A percentile compares a stretch with the other conserved stretches of the same genome.
Conservation (phyloP, 2,329 filamentous ascomycete genomes). For the Pseudogymnoascus sp. region DNA sequence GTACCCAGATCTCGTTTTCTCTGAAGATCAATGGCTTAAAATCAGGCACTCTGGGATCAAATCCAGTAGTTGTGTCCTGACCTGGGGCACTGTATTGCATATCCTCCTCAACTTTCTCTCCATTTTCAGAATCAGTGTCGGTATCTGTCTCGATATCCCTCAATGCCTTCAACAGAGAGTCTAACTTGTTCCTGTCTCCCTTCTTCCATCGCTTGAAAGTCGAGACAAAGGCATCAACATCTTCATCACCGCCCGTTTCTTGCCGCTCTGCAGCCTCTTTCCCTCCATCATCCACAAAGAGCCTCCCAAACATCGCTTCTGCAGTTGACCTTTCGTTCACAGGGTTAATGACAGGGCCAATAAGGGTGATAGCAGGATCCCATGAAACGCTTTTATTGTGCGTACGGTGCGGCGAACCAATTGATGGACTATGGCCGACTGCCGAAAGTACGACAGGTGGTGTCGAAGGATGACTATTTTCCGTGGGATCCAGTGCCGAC, state of each 20-base stretch:
- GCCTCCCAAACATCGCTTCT: not conserved
- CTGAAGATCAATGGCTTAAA: not conserved
- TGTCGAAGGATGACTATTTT: not conserved
- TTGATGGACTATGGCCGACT: not conserved
- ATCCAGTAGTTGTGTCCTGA: not conserved
- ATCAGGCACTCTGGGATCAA: not conserved
- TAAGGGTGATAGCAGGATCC: not conserved
- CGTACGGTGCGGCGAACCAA: not conserved
- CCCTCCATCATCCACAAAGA: not conserved
- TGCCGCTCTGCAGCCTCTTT: not conserved
- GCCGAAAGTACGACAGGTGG: not conserved
- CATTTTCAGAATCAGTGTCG: not conserved
- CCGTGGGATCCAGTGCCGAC: not conserved
- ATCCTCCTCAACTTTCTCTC: not conserved
- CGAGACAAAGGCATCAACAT: not conserved
- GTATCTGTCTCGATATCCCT: not conserved
- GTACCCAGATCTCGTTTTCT: not conserved
- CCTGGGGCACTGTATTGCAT: not conserved
- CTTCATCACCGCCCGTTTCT: not conserved
- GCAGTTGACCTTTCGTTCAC: not conserved
- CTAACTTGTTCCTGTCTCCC: not conserved
- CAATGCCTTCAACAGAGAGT: not conserved
- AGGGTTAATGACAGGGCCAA: not conserved
- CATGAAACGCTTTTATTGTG: conserved; percentile 3
- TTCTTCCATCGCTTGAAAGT: conserved; percentile 2